Conservation (phyloP, 495 filamentous ascomycete genomes). For the Wilcoxina mikolae region DNA sequence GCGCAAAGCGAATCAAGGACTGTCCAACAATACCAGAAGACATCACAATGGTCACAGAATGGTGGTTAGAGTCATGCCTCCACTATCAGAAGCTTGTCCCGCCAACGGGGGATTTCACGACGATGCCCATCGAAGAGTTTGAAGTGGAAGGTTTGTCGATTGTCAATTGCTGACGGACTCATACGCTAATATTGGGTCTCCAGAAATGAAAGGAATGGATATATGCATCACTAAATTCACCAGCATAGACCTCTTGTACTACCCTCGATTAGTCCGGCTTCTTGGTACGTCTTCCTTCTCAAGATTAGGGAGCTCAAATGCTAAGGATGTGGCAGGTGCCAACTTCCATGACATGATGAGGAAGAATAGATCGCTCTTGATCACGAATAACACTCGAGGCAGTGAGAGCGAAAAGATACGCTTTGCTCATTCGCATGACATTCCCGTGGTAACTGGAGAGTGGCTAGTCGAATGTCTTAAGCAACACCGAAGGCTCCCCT, state of each 20-base stretch:
- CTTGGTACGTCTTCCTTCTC: slow-evolving; percentile 40
- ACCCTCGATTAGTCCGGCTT: slow-evolving; percentile 56
- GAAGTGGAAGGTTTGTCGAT: slow-evolving; percentile 44
- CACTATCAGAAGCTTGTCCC: slow-evolving; percentile 54
- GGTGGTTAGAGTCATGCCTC: slow-evolving; percentile 84
- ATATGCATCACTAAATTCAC: slow-evolving; percentile 72
- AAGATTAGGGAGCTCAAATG: neutral
- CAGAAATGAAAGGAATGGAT: slow-evolving; percentile 48
- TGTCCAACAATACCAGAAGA: slow-evolving; percentile 3
- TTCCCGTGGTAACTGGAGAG: slow-evolving; percentile 59
- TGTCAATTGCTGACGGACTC: neutral
- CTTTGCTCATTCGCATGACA: slow-evolving; percentile 53
- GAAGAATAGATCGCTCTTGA: slow-evolving; percentile 18
- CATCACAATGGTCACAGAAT: slow-evolving; percentile 54
- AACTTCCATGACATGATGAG: slow-evolving; percentile 18
- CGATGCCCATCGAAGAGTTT: slow-evolving; percentile 55
- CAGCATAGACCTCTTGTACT: slow-evolving; percentile 70
- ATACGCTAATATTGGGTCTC: slow-evolving; percentile 14
- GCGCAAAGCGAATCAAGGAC: slow-evolving; percentile 4
- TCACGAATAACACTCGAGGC: slow-evolving; percentile 29
- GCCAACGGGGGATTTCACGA: slow-evolving; percentile 51
- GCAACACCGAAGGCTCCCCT: slow-evolving; percentile 38
- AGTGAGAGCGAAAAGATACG: slow-evolving; percentile 63
- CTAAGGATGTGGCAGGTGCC: slow-evolving; percentile 14
- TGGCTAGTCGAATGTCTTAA: slow-evolving; percentile 80